These are phyloP conservation scores for Ophiostoma sp. DNA, from an alignment of 2,329 filamentous ascomycete species.

Conservation along the genomic window DNA sequence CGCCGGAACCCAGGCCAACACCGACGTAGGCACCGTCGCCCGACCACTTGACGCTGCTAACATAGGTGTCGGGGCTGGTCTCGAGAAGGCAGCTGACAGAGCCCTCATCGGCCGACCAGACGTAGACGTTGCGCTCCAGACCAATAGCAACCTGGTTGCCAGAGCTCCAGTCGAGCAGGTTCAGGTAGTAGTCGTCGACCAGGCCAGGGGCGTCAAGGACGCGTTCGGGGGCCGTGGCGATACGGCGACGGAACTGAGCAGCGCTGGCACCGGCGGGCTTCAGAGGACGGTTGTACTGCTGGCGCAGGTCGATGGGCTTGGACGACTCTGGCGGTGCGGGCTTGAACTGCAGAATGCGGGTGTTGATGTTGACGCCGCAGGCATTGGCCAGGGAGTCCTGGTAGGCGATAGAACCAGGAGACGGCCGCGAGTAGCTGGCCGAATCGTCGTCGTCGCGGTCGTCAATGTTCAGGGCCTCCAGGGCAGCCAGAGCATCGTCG, in stretches of 20 bases:
- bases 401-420: conserved; percentile 69
- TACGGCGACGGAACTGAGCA: conserved; percentile 85
- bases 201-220: conserved; percentile 94
- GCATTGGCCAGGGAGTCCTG: conserved; percentile 34
- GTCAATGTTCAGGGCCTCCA: conserved; percentile 73
- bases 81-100: conserved; percentile 87
- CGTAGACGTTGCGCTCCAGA: conserved; percentile 93
- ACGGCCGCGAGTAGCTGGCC: conserved; percentile 70
- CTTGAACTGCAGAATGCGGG: conserved; percentile 97
- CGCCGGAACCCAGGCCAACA: conserved; percentile 89
- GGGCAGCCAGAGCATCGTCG: conserved; percentile 75
- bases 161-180: conserved; percentile 96
- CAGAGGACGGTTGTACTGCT: conserved; percentile 96
- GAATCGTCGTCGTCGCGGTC: conserved; percentile 70
- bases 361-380: conserved; percentile 81
- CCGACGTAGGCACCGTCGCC: conserved; percentile 95
- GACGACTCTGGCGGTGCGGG: conserved; percentile 96
- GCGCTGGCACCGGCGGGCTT: conserved; percentile 72
- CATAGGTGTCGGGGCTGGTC: conserved; percentile 85
- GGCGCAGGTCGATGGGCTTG: conserved; percentile 94
- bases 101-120: conserved; percentile 96
- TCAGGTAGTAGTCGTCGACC: conserved; percentile 98
- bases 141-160: conserved; percentile 98
- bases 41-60: conserved; percentile 99
- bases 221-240: conserved; percentile 91